Base-by-base conservation (phyloP, 345 rosid species). In the Iberis pinnata region DNA sequence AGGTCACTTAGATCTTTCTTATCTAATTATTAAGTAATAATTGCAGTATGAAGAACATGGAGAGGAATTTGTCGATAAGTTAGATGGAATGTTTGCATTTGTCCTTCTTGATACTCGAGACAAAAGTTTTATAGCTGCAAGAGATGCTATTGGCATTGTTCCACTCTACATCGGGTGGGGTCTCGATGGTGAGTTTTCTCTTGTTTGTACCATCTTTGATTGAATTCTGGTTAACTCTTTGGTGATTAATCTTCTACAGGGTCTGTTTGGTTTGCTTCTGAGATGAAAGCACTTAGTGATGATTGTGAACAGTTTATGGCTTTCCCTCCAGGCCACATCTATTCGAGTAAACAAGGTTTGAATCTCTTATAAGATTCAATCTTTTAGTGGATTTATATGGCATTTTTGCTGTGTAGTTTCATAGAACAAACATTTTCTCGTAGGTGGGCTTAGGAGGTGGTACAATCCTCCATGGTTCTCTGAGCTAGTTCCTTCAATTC, bases 131-230 rank as follows among this genome's bases (percentile, higher is more conserved):
- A 76, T 80, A 64, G 95, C 85, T 49, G 89, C 84, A 38, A 74
- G 89, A 50, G 95, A 86, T 70, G 82, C 85, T 48, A 71, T 86
- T 64, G 89, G 95, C 51, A 69, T 82, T 61, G 75, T 80, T 20
- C 89, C 95, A 32, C 89, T 85, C 52, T 85, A 85, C 74, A 71
- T 82, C 45, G 95, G 95, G 18, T 86, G 95, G 95, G 95, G 95
- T 72, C 78, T 80, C 42, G 89, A 82, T 64, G 95, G 95, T 82
- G 67, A 19, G 83, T 31, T 41, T 17, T 60, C n/a, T 59, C 5
- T 44, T 37, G 19, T 36, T 47, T 48, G 41, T 9, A 32, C 43
- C 18, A 35, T 12, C 31, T 46, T 27, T 0, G 27, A 14, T 33
- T 44, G 31, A 41, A 26, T 19, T 39, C 46, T 38, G 38, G 9